These are phyloP conservation scores for Smallanthus sonchifolius DNA, from an alignment of 129 eudicot species.

Conservation along the genomic window DNA sequence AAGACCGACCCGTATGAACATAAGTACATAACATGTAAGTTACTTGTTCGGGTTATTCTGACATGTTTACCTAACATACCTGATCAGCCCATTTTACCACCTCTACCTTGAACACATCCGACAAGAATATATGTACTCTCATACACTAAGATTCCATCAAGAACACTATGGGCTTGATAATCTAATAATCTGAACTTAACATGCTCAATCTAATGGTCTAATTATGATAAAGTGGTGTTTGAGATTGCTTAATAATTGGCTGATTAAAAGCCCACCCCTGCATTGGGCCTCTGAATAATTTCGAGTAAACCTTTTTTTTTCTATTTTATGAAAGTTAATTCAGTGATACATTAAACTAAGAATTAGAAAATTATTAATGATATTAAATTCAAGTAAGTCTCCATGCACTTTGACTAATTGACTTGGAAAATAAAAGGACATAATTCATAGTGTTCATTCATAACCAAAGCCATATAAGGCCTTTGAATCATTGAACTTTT, in stretches of 20 bases:
- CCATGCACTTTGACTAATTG: background rate
- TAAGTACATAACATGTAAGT: background rate
- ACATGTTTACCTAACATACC: background rate
- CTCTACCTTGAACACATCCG: no score
- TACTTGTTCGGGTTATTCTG: background rate
- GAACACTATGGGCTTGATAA: background rate
- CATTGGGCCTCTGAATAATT: background rate
- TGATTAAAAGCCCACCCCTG: background rate
- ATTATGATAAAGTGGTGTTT: background rate
- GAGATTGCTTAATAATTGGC: background rate
- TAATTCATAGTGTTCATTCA: background rate
- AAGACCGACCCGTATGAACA: background rate
- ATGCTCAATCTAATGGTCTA: background rate
- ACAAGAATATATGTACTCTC: no score
- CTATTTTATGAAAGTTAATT: background rate
- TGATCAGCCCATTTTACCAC: background rate
- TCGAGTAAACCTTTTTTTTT: background rate
- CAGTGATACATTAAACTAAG: background rate
- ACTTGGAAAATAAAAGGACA: background rate
- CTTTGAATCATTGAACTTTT: background rate
- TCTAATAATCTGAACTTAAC: background rate
- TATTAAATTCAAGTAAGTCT: background rate
- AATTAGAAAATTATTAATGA: no score
- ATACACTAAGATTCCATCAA: background rate
- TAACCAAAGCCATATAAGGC: background rate